Percentiles rank a stretch among this genome's conserved stretches.
Evolutionary conservation across 2,329 filamentous ascomycete species (phyloP).

Genomic region (Sporothrix inflata): DNA sequence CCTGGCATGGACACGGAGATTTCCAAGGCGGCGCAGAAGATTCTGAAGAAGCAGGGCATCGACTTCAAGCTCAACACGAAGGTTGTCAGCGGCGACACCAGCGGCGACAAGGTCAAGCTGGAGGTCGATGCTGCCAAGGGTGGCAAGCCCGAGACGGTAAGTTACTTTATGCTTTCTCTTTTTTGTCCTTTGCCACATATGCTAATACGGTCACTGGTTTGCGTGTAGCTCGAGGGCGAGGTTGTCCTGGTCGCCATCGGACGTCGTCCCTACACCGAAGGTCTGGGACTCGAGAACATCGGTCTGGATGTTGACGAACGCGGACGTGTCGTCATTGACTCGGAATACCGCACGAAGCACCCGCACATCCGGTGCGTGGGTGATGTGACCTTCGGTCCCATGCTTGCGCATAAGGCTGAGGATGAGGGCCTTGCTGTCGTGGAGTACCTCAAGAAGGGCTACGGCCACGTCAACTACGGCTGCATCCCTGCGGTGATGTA

Average conservation of each 20-base stretch:
- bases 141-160: conserved; percentile 87
- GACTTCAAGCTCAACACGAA: conserved; percentile 99
- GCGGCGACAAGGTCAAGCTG: conserved; percentile 76
- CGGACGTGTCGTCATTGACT: conserved; percentile 94
- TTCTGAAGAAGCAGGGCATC: conserved; percentile 93
- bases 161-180: conserved; percentile 38
- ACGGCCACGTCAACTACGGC: conserved; percentile 98
- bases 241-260: conserved; percentile 97
- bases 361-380: conserved; percentile 97
- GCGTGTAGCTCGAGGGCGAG: conserved; percentile 78
- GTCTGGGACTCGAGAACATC: conserved; percentile 91
- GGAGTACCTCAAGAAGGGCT: conserved; percentile 97
- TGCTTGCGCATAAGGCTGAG: conserved; percentile 99
- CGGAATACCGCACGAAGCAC: conserved; percentile 97
- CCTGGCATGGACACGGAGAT: conserved; percentile 97
- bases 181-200: neutral
- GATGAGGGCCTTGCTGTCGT: conserved; percentile 94
- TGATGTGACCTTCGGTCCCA: conserved; percentile 95
- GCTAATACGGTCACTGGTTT: conserved; percentile 26
- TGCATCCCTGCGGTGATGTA: conserved; percentile 99
- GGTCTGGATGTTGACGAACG: conserved; percentile 90
- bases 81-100: conserved; percentile 82
- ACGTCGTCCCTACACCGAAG: conserved; percentile 89
- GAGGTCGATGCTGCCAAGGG: conserved; percentile 92
- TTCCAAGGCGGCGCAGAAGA: conserved; percentile 87